phyloP scores from a whole-genome alignment of 345 rosid species.

The Citropsis articulata region DNA sequence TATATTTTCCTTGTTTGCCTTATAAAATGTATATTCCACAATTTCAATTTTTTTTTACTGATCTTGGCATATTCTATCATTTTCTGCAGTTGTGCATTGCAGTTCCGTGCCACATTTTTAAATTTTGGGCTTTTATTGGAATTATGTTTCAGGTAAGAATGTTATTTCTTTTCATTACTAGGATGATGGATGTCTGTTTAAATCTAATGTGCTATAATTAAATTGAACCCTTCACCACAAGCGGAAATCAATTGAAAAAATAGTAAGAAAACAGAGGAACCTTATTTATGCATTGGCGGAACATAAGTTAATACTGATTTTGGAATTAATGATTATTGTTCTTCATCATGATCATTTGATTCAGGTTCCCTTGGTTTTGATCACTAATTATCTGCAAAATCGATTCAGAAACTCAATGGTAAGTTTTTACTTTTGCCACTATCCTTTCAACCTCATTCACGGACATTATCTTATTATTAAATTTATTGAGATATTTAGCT shows the following conservation, averaged over 20 bases:
- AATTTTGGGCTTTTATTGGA: slow-evolving; percentile 92
- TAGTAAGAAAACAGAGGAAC: background rate
- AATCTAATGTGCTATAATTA: background rate
- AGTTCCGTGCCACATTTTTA: slow-evolving; percentile 91
- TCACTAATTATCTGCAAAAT: slow-evolving; percentile 73
- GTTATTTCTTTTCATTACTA: background rate
- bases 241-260: background rate
- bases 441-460: background rate
- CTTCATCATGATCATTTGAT: slow-evolving; percentile 1
- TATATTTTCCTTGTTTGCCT: background rate
- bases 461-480: background rate
- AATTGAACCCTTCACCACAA: background rate
- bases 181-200: background rate
- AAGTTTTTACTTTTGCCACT: slow-evolving; percentile 11
- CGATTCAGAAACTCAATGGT: slow-evolving; percentile 82
- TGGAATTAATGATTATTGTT: slow-evolving; percentile 2
- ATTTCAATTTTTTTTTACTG: background rate
- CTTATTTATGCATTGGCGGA: background rate
- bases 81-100: slow-evolving; percentile 80
- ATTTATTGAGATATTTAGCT: background rate
- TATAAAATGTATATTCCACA: background rate
- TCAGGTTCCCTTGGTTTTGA: slow-evolving; percentile 86
- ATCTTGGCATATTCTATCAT: background rate
- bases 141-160: slow-evolving; percentile 88
- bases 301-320: background rate